phyloP scores from a whole-genome alignment of 345 rosid genomes.

The Citrus sp. region DNA sequence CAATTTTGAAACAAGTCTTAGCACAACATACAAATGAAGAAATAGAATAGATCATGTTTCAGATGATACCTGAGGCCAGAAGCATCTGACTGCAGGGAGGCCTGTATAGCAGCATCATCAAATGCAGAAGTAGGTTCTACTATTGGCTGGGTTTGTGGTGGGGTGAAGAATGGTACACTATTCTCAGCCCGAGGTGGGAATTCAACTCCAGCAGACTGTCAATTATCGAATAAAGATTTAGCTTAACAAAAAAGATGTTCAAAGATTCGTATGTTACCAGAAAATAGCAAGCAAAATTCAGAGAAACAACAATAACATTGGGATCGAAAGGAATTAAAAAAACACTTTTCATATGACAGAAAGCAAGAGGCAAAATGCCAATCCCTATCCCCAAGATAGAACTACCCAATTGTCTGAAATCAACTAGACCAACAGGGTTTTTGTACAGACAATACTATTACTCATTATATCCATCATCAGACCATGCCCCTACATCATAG shows the following conservation, averaged over 20 bases:
- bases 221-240: constrained; percentile 11
- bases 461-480: background rate
- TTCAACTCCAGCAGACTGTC: constrained; percentile 78
- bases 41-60: background rate
- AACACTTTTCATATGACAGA: background rate
- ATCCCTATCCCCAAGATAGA: background rate
- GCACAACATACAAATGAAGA: background rate
- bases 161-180: constrained; percentile 86
- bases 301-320: background rate
- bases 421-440: background rate
- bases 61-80: constrained; percentile 80
- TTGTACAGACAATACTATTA: background rate
- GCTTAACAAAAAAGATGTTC: background rate
- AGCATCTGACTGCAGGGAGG: constrained; percentile 79
- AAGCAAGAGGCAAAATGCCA: background rate
- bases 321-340: background rate
- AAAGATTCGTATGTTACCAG: background rate
- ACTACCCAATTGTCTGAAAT: background rate
- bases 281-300: background rate
- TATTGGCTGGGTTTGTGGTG: constrained; percentile 88
- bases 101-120: constrained; percentile 94
- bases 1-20: background rate
- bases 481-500: background rate
- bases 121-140: constrained; percentile 45
- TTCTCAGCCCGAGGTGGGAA: constrained; percentile 88